Percentiles rank a stretch among this genome's conserved stretches.
Evolutionary conservation across 345 rosid species (phyloP).

Genomic region (Psidium guajava): DNA sequence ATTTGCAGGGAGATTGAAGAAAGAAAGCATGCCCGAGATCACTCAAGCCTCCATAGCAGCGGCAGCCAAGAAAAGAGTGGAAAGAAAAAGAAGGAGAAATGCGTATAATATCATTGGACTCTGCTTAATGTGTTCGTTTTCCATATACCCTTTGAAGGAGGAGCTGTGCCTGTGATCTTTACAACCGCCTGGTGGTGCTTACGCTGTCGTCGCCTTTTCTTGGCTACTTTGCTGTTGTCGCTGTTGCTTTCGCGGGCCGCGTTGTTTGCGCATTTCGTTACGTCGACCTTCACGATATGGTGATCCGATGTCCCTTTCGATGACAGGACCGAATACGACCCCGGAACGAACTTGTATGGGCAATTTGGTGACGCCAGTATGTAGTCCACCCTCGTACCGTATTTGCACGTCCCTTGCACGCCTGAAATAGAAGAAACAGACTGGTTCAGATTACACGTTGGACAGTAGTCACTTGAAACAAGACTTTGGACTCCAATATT

Average conservation of each 20-base stretch:
- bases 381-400: slow-evolving; percentile 90
- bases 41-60: background rate
- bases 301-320: slow-evolving; percentile 97
- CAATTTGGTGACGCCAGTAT: slow-evolving; percentile 70
- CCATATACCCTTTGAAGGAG: slow-evolving; percentile 49
- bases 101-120: background rate
- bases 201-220: slow-evolving; percentile 6
- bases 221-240: background rate
- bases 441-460: background rate
- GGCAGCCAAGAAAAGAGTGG: background rate
- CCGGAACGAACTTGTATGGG: slow-evolving; percentile 64
- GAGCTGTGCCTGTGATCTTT: slow-evolving; percentile 19
- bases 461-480: background rate
- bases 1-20: background rate
- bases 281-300: slow-evolving; percentile 85
- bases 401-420: slow-evolving; percentile 96
- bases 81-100: background rate
- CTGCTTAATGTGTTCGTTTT: slow-evolving; percentile 10
- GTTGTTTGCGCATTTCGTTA: slow-evolving; percentile 13
- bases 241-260: background rate
- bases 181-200: slow-evolving; percentile 28
- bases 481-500: background rate
- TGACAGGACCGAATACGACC: slow-evolving; percentile 79
- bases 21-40: background rate
- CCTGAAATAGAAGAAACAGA: slow-evolving; percentile 22